Base-by-base conservation (phyloP, 352 stramenopile genomes). In the Blastocystis sp. region DNA sequence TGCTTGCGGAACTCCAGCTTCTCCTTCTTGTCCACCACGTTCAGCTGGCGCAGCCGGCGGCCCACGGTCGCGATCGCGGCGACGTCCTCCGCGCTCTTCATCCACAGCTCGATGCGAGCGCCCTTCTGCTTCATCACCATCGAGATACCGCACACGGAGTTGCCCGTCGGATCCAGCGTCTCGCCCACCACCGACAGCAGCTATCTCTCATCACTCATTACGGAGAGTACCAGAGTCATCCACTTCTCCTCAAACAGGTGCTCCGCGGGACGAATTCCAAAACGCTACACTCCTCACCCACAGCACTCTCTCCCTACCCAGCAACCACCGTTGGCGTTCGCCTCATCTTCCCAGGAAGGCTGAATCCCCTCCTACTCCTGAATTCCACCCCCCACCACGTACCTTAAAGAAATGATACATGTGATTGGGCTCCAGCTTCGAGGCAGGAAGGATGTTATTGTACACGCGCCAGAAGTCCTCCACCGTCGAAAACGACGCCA, bases 1-100 rank as follows among this genome's bases (percentile, higher is more conserved):
- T 77, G 66, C 66, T 77, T 77, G 38, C 66, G 38, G 66, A 77
- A 77, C 34, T 77, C 66, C 66, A 77, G 7, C 52, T 76, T 76
- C 65, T 76, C 65, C 43, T 52, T 76, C 65, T 76, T 76, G 4
- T 76, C 65, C 10, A 42, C 65, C 9, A 52, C 24, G 52, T 76
- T 76, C 38, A 76, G 65, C 19, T 11, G 11, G 38, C 65, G 65
- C 7, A 76, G 65, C 52, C 65, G 11, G 10, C 65, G 10, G 42
- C 65, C 65, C 17, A 76, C 34, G 4, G 38, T 76, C 24, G 65
- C 65, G 11, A 76, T 76, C 38, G 21, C 65, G 21, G 9, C 11
- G 24, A 7, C 34, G 24, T 76, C 38, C 24, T 43, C 65, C 11
- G 34, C 65, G 52, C 52, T 52, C 65, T 76, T 76, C 65, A 76